phyloP scores from a whole-genome alignment of 805 yeast genomes.

The Yarrowia sp. region DNA sequence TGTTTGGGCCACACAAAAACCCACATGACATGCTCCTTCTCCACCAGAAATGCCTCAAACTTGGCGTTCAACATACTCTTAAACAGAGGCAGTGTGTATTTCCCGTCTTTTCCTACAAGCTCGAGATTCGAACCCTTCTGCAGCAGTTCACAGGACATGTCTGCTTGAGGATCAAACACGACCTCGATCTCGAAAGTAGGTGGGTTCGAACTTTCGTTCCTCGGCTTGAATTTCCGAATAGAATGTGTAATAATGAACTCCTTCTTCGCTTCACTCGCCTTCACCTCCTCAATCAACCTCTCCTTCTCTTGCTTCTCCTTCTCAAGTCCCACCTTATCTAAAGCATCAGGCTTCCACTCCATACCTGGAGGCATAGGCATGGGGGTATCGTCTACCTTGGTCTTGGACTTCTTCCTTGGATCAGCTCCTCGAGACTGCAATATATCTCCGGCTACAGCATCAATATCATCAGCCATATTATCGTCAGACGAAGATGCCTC shows the following conservation, averaged over 20 bases:
- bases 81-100: constrained; percentile 2
- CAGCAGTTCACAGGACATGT: constrained; percentile 12
- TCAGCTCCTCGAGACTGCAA: constrained; percentile 25
- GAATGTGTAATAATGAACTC: constrained; percentile 29
- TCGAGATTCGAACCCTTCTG: constrained; percentile 19
- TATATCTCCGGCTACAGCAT: constrained; percentile 16
- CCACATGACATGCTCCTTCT: constrained; percentile 16
- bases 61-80: constrained; percentile 33
- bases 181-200: constrained; percentile 23
- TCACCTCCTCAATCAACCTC: constrained; percentile 46
- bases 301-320: constrained; percentile 11
- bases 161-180: constrained; percentile 24
- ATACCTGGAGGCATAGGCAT: constrained; percentile 36
- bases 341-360: constrained; percentile 38
- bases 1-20: constrained; percentile 18
- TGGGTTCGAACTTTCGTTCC: background rate
- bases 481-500: constrained; percentile 8
- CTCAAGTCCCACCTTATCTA: constrained; percentile 15
- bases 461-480: constrained; percentile 31
- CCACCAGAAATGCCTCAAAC: constrained; percentile 40
- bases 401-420: background rate
- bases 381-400: constrained; percentile 9
- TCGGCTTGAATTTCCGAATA: constrained; percentile 27
- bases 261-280: constrained; percentile 27
- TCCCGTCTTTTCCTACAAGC: background rate